Base-by-base conservation (phyloP, 257 asterid genomes). In the Solanum virginianum region DNA sequence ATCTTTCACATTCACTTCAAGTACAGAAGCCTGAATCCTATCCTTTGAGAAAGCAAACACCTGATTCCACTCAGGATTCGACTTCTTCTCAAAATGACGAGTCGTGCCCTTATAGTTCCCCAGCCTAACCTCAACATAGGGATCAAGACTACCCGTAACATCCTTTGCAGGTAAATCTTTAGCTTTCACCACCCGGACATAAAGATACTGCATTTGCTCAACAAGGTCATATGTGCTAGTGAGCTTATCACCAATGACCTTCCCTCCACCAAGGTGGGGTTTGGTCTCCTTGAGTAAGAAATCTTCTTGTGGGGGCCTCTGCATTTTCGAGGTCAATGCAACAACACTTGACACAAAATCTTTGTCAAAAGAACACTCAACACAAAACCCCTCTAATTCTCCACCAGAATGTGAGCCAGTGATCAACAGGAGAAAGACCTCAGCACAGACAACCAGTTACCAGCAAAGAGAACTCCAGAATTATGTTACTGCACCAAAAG, bases 11-110 rank as follows among this genome's bases (percentile, higher is more conserved):
- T 79, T 86, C 16, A 90, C 91, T 81, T 90, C 93, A 62, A 90
- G 91, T 32, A 83, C 85, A 17, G 93, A 90, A 53, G 93, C 89
- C 55, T 90, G 93, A 51, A 90, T 84, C 82, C 91, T 81, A 39
- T 90, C 93, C 90, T 90, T 89, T 1, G 93, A 89, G 80, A 90
- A 90, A 26, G 93, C 93, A 87, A 90, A 90, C 39, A 90, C 93
- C 80, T 90, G 91, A 84, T 18, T 87, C 93, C 93, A 90, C 55
- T 90, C 93, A 5, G 93, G 93, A 83, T 90, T 87, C 2, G 88
- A 83, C 74, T 83, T 90, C 75, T 90, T 90, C 85, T 90, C 93
- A 55, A 90, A 90, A 86, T 87, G 93, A 15, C 91, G 89, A 4
- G 93, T 90, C 0, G 88, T 89, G 49, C 93, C 93, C 87, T 85